Base-by-base conservation (phyloP, 2,329 filamentous ascomycete species). In the Monosporascus sp. region DNA sequence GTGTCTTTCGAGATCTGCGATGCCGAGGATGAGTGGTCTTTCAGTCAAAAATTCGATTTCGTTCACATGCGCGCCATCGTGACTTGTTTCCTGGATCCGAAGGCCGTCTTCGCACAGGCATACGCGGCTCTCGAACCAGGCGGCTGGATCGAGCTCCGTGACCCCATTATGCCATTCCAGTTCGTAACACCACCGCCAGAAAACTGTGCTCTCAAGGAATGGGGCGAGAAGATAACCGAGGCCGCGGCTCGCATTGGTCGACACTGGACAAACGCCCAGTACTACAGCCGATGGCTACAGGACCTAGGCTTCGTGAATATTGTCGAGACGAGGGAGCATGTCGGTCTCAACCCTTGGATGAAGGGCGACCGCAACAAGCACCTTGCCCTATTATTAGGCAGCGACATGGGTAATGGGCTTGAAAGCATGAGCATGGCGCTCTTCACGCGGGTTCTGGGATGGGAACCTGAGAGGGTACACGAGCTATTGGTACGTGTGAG, bases 1-100 rank as follows among this genome's bases (percentile, higher is more conserved):
- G 59, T 61, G n/a, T 40, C 52, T 24, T 65, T 65, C 48, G 59
- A 65, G 56, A 64, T 65, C 59, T 58, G 52, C 54, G 63, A 65
- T 50, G 61, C 59, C 48, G 61, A 65, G 48, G 61, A 65, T 48
- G 63, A 65, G 48, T 65, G 63, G 61, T 52, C 48, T 20, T 59
- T 62, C 45, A 47, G 48, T 19, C 48, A 50, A 8, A 56, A 55
- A 22, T 65, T 65, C 45, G 59, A 65, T 50, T 56, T 63, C 31
- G 51, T 65, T 26, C 63, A 65, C 47, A 59, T 63, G 55, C 63
- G 63, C 48, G 58, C 61, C 26, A 58, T 62, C 50, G 52, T 61
- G 19, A 62, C 61, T 5, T 63, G 61, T 38, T 64, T 65, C 53
- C 50, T 46, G 38, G 57, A 62, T 52, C 59, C 61, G 7, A 53